Conservation (phyloP, 805 yeast genomes). For the Ogataea glucozyma region DNA sequence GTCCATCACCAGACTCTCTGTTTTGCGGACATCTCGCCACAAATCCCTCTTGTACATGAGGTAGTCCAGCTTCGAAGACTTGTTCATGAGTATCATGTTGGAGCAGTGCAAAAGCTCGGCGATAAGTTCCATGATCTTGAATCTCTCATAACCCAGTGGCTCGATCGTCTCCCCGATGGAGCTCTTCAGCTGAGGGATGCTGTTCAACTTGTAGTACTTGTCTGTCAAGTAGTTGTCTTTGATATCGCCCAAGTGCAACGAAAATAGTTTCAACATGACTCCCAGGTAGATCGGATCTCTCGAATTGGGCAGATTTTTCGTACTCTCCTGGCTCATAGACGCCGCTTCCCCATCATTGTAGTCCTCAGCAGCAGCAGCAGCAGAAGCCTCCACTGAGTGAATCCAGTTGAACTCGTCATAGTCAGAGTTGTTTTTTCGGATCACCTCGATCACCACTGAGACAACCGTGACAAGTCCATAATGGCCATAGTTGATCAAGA, state of each 20-base stretch:
- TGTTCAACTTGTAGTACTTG: constrained; percentile 30
- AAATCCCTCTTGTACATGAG: constrained; percentile 70
- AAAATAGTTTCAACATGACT: constrained; percentile 73
- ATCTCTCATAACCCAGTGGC: constrained; percentile 86
- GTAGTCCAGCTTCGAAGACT: constrained; percentile 59
- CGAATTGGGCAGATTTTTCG: constrained; percentile 69
- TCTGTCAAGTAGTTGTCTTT: constrained; percentile 35
- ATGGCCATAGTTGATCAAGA: constrained; percentile 77
- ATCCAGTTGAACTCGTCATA: constrained; percentile 62
- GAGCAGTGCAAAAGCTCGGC: constrained; percentile 96
- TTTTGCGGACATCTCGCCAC: constrained; percentile 57
- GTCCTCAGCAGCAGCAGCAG: too few species aligned
- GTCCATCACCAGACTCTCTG: constrained; percentile 38
- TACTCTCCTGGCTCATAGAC: constrained; percentile 3
- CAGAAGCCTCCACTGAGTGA: constrained; percentile 26
- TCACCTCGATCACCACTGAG: constrained; percentile 88
- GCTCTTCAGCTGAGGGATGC: constrained; percentile 41
- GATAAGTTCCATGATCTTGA: constrained; percentile 84
- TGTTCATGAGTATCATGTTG: constrained; percentile 88
- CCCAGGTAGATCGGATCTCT: constrained; percentile 94
- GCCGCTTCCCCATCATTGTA: constrained; percentile 10
- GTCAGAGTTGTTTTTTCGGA: constrained; percentile 92
- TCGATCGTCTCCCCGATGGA: constrained; percentile 59
- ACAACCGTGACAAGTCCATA: constrained; percentile 88
- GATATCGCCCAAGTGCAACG: constrained; percentile 41